Base-by-base conservation (phyloP, 345 rosid genomes). In the Pistacia vera region DNA sequence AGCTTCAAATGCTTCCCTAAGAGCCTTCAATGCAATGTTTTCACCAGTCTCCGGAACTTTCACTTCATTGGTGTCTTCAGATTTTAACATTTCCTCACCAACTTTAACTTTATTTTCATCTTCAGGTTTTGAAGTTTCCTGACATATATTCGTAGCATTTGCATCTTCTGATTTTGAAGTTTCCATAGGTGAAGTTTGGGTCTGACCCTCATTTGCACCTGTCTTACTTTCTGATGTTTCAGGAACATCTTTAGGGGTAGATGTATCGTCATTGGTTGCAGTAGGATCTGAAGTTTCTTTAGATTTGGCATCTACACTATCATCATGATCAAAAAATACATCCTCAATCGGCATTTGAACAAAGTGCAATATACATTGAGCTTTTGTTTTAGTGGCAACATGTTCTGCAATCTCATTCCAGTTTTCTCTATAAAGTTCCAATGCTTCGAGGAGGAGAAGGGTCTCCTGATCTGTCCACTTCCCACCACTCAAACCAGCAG, bases 391-490 rank as follows among this genome's bases (percentile, higher is more conserved):
- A 4, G 99, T 94, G 66, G 97, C 98, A 81, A 97, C 99, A 86
- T 97, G 99, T 81, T 97, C 99, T 49, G 98, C 99, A 83, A 97
- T 97, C 88, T 94, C 98, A 79, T 82, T 92, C 97, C 97, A 97
- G 81, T 94, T 94, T 78, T 97, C 98, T 85, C 88, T 91, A 89
- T 84, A 97, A 73, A 97, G 92, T 81, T 97, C 99, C 72, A 97
- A 69, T 69, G 98, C 99, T 85, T 97, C 99, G 64, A 97, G 98
- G 51, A 97, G 98, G 69, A 97, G 97, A 69, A 97, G 94, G 76
- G 97, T 97, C 88, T 97, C 98, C 85, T 97, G 98, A 89, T 97
- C 99, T 61, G 98, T 94, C 99, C 99, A 97, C 75, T 87, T 94
- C 78, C 97, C 99, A 68, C 97, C 90, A 79, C 84, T 90, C 74